These are phyloP conservation scores for Aristolochia fimbriata DNA, from an alignment of 164 flowering plant genomes.

Conservation along the genomic window DNA sequence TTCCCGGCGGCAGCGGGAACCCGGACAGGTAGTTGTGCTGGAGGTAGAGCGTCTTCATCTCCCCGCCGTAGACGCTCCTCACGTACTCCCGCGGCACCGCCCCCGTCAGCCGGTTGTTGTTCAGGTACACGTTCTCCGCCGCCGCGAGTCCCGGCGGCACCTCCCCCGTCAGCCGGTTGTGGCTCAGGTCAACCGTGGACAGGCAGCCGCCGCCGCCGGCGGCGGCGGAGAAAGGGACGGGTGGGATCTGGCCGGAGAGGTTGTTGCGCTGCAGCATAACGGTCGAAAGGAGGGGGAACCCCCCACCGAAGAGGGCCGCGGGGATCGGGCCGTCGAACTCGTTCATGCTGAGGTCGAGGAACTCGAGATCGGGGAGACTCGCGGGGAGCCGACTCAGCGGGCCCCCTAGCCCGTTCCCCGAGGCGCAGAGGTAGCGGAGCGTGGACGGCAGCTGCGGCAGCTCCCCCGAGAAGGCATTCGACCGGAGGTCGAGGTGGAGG, in stretches of 20 bases:
- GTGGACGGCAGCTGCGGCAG: slow-evolving; percentile 37
- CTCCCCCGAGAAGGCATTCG: slow-evolving; percentile 34
- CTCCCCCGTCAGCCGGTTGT: slow-evolving; percentile 44
- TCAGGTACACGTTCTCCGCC: slow-evolving; percentile 46
- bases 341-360: slow-evolving; percentile 68
- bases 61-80: slow-evolving; percentile 24
- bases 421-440: slow-evolving; percentile 55
- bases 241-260: slow-evolving; percentile 35
- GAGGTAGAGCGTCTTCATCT: slow-evolving; percentile 39
- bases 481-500: slow-evolving; percentile 45
- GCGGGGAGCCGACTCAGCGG: slow-evolving; percentile 30
- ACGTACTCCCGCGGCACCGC: slow-evolving; percentile 45
- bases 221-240: slow-evolving; percentile 7
- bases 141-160: slow-evolving; percentile 27
- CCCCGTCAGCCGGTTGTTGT: slow-evolving; percentile 55
- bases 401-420: slow-evolving; percentile 46
- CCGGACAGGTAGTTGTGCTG: slow-evolving; percentile 59
- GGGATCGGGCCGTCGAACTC: slow-evolving; percentile 55
- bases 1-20: slow-evolving; percentile 24
- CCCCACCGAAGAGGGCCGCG: slow-evolving; percentile 19
- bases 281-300: slow-evolving; percentile 19
- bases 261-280: slow-evolving; percentile 61
- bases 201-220: too few relatives aligned
- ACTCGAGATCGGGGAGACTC: slow-evolving; percentile 30
- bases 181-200: slow-evolving; percentile 54